Conservation (phyloP, 306 rosid species). For the Notholithocarpus densiflorus region DNA sequence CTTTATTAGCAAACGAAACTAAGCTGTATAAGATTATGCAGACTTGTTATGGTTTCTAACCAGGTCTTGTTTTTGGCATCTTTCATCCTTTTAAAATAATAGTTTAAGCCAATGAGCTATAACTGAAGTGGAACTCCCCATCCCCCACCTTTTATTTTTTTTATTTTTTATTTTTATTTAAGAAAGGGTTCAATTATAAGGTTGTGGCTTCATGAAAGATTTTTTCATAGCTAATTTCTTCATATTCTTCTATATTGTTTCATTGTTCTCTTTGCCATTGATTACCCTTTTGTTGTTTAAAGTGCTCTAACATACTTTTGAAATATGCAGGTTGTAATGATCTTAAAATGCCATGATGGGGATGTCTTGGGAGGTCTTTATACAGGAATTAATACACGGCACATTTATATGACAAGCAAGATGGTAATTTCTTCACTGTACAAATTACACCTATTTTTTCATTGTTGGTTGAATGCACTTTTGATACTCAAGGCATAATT, state of each 20-base stretch:
- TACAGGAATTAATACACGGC: conserved; percentile 69
- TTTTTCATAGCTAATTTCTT: background rate
- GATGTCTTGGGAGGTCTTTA: conserved; percentile 59
- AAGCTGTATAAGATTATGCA: background rate
- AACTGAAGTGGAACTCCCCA: no score
- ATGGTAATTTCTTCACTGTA: conserved; percentile 53
- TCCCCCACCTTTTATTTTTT: no score
- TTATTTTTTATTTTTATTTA: background rate
- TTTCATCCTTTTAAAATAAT: background rate
- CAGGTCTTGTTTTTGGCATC: background rate
- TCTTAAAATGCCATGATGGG: conserved; percentile 63
- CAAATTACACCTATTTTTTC: background rate
- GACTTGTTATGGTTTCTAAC: background rate
- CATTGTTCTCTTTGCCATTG: background rate
- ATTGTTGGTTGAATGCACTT: background rate
- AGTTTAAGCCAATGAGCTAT: background rate
- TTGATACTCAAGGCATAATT: conserved; percentile 3
- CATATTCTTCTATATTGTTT: background rate
- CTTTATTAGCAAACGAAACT: background rate
- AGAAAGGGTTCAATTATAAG: background rate
- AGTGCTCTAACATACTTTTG: background rate
- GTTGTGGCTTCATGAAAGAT: background rate
- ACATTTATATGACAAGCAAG: conserved; percentile 77
- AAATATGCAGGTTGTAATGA: conserved; percentile 79
- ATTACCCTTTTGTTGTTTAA: background rate